Conservation (phyloP, 345 rosid species). For the Moricandia arvensis region DNA sequence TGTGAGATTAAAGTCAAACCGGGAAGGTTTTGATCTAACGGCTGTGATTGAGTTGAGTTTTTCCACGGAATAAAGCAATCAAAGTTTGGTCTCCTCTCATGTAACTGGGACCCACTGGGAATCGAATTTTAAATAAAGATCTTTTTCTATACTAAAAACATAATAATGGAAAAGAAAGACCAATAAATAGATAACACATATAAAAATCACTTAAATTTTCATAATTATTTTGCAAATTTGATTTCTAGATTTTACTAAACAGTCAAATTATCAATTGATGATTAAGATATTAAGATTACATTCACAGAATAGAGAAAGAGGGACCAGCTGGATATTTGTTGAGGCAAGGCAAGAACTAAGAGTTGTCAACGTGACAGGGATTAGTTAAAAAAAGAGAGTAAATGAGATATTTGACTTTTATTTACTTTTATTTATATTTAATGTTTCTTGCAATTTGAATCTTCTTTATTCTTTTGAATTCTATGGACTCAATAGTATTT, state of each 20-base stretch:
- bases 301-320: not conserved
- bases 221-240: not conserved
- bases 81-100: constrained; percentile 35
- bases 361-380: constrained; percentile 36
- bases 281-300: not conserved
- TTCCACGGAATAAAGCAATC: constrained; percentile 41
- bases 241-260: not conserved
- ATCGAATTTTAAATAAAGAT: not conserved
- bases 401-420: constrained; percentile 26
- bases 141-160: not conserved
- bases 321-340: constrained; percentile 27
- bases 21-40: constrained; percentile 40
- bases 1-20: constrained; percentile 40
- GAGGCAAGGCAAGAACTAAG: constrained; percentile 16
- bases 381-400: constrained; percentile 3
- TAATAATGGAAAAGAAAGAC: not conserved
- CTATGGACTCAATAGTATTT: too few relatives aligned
- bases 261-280: not conserved
- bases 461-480: not conserved
- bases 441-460: constrained; percentile 27
- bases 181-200: not conserved
- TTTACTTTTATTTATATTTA: not conserved
- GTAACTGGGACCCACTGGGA: constrained; percentile 28
- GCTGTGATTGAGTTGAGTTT: constrained; percentile 37
- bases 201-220: not conserved